Base-by-base conservation (phyloP, 129 eudicot species). In the Smallanthus sonchifolius region DNA sequence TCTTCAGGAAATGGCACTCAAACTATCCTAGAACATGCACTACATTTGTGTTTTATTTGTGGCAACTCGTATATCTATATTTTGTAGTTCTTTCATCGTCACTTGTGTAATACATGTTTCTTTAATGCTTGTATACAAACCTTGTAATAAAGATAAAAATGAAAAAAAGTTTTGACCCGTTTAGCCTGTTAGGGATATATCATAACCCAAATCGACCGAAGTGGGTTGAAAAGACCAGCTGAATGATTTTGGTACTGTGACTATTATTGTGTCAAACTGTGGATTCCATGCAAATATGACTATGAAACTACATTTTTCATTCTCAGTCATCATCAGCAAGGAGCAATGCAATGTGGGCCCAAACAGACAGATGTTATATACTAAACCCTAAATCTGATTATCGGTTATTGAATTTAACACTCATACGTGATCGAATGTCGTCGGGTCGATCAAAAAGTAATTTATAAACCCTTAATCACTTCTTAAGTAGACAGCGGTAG, bases 1-100 rank as follows among this genome's bases (percentile, higher is more conserved):
- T 76, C 96, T 95, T 81, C 99, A 95, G 66, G 99, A 95, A 85
- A 95, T 95, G 91, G 97, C 99, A 38, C 80, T 95, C 36, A 89
- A 88, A 64, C 75, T 92, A 24, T 84, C 96, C 10, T 92, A 83
- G 69, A 77, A 63, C 66, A 61, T 44, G 20, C 9, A 14, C n/a
- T 48, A 19, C 72, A 57, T 56, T 62, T 43, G 75, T 32, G 70
- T 28, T 62, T 52, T 72, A 60, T 47, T 38, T 45, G 19, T 48
- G 34, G 69, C 64, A 69, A 20, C 20, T 57, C 17, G 34, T 78
- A 78, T 45, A 78, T 78, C 39, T 34, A 61, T 34, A 61, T 34
- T 61, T 32, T 34, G 35, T 7, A 30, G 65, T 59, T 59, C 9
- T 59, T 59, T 32, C 4, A 30, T 10, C 38, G 8, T 19, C 24